Conservation (phyloP, 2,329 filamentous ascomycete genomes). For the Colletotrichum melonis region DNA sequence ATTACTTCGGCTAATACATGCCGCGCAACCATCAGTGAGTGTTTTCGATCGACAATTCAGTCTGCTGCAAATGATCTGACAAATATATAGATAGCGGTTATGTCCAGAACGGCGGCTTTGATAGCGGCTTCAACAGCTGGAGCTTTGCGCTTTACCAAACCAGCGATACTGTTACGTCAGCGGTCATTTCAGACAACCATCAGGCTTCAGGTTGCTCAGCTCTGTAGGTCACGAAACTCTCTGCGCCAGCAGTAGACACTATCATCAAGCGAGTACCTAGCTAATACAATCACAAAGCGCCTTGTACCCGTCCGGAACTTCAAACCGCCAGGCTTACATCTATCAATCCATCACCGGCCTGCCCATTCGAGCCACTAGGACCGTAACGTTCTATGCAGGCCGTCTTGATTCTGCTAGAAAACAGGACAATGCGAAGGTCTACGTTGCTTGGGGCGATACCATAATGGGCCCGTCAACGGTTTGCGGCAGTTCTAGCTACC, state of each 20-base stretch:
- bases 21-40: not conserved
- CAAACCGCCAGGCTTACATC: no score
- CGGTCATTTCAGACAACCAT: not conserved
- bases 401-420: no score
- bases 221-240: not conserved
- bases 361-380: no score
- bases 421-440: no score
- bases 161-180: not conserved
- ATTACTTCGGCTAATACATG: not conserved
- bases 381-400: no score
- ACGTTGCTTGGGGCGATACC: no score
- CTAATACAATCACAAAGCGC: not conserved
- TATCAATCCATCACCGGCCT: no score
- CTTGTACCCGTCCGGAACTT: not conserved
- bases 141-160: not conserved
- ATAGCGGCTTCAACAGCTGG: not conserved
- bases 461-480: no score
- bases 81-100: not conserved
- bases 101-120: not conserved
- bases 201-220: not conserved
- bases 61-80: no score
- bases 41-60: no score
- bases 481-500: no score
- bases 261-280: not conserved
- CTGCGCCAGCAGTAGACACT: not conserved